These are phyloP conservation scores for Leishmania arabica DNA, from an alignment of 208 protist genomes.

Conservation along the genomic window DNA sequence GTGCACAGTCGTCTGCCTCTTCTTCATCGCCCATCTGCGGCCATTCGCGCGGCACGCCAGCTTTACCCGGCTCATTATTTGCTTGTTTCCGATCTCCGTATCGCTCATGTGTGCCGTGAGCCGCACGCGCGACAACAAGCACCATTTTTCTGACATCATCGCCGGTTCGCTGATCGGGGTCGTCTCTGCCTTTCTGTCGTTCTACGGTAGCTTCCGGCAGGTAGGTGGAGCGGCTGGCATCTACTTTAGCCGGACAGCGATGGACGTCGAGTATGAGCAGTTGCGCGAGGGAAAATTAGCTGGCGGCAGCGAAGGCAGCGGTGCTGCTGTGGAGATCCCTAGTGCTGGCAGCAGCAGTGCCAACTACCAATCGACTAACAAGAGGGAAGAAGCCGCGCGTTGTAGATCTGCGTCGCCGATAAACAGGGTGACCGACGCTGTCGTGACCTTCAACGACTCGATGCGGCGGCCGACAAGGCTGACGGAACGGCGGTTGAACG, in stretches of 20 bases:
- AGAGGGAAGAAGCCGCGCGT: constrained; percentile 6
- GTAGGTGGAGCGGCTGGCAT: constrained; percentile 35
- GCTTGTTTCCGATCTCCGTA: constrained; percentile 58
- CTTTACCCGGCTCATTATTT: constrained; percentile 62
- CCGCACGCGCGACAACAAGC: constrained; percentile 86
- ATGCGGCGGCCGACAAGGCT: constrained; percentile 6
- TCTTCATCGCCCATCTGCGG: constrained; percentile 65
- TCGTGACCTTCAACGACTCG: constrained; percentile 9
- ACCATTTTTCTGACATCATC: constrained; percentile 88
- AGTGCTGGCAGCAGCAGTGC: not conserved
- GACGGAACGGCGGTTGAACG: constrained; percentile 46
- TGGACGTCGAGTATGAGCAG: constrained; percentile 44
- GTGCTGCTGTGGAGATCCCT: not conserved
- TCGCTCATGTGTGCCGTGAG: constrained; percentile 71
- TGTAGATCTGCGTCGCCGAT: constrained; percentile 6
- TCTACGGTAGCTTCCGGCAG: constrained; percentile 42
- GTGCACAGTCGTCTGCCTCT: constrained; percentile 66
- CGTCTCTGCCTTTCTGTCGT: constrained; percentile 40
- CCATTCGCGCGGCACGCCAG: constrained; percentile 68
- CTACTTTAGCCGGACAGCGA: constrained; percentile 38
- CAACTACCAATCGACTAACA: constrained; percentile 2
- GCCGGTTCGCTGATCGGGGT: constrained; percentile 76
- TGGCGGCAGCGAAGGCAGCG: not conserved
- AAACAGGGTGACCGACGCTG: constrained; percentile 5
- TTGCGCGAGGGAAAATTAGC: constrained; percentile 9